Evolutionary conservation across 1,284 basidiomycete species (phyloP).

Genomic region (Mycena citricolor): DNA sequence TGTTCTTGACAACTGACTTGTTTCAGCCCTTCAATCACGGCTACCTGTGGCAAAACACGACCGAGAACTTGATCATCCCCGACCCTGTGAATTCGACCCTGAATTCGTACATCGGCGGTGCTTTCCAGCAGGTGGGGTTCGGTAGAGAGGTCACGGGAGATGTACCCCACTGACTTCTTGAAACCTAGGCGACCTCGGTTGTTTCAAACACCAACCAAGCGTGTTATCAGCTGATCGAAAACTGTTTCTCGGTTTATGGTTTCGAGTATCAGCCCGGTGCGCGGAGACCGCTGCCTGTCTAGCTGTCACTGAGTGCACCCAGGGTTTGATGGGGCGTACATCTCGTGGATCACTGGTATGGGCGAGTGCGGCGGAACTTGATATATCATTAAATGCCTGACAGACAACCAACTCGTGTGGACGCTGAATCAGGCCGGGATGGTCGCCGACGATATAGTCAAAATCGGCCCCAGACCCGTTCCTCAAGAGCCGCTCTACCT

Average conservation of each 20-base stretch:
- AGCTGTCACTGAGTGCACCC: background rate
- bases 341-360: slow-evolving; percentile 83
- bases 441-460: slow-evolving; percentile 58
- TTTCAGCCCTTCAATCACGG: slow-evolving; percentile 58
- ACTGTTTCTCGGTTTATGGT: slow-evolving; percentile 51
- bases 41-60: slow-evolving; percentile 53
- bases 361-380: too few relatives aligned
- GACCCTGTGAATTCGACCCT: slow-evolving; percentile 45
- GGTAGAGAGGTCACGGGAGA: too few relatives aligned
- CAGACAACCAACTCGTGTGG: slow-evolving; percentile 69
- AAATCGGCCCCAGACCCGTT: slow-evolving; percentile 75
- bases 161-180: too few relatives aligned
- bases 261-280: slow-evolving; percentile 55
- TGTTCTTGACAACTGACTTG: slow-evolving; percentile 5
- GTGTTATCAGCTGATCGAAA: slow-evolving; percentile 49
- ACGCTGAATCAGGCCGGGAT: slow-evolving; percentile 74
- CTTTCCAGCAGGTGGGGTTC: slow-evolving; percentile 69
- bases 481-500: slow-evolving; percentile 88
- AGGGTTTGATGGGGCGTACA: slow-evolving; percentile 63
- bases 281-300: slow-evolving; percentile 7
- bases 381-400: too few relatives aligned
- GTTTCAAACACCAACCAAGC: slow-evolving; percentile 49
- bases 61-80: slow-evolving; percentile 48
- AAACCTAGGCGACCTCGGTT: slow-evolving; percentile 61
- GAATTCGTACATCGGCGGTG: slow-evolving; percentile 60